Conservation (phyloP, 2,329 filamentous ascomycete genomes). For the Aspergillus intermedius region DNA sequence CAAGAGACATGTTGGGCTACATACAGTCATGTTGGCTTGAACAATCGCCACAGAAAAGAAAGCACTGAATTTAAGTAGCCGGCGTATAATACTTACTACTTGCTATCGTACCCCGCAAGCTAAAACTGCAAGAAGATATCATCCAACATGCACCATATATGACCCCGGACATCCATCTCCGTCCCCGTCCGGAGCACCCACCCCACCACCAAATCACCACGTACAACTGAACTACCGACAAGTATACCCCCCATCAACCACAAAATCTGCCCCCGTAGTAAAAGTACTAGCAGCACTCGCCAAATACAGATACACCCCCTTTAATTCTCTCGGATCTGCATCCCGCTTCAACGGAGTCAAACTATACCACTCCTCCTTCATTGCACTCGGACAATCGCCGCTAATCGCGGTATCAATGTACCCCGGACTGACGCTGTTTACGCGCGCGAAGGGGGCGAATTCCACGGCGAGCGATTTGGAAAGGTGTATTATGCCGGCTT, state of each 20-base stretch:
- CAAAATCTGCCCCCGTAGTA: slow-evolving; percentile 63
- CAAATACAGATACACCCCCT: slow-evolving; percentile 69
- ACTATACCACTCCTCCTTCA: slow-evolving; percentile 3
- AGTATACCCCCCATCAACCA: slow-evolving; percentile 63
- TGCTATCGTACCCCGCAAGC: not conserved
- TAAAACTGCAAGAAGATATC: not conserved
- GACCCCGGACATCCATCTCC: not conserved
- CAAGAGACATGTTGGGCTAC: not conserved
- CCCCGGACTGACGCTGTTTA: slow-evolving; percentile 45
- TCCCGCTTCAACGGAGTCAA: slow-evolving; percentile 32
- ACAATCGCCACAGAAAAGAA: not conserved
- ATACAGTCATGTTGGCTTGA: not conserved
- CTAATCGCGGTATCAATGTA: slow-evolving; percentile 46
- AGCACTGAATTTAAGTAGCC: no score
- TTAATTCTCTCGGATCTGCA: slow-evolving; percentile 63
- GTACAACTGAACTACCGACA: not conserved
- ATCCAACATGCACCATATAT: not conserved
- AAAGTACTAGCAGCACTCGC: slow-evolving; percentile 71
- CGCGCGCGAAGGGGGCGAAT: slow-evolving; percentile 48
- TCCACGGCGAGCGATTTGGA: slow-evolving; percentile 48
- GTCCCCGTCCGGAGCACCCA: not conserved
- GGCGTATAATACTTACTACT: not conserved
- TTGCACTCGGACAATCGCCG: slow-evolving; percentile 1
- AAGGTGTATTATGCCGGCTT: slow-evolving; percentile 50
- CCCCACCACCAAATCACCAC: not conserved